Evolutionary conservation across 495 filamentous ascomycete species (phyloP), one percentile per base, ranked within the genome.

Genomic region (Aspergillus affinis): DNA sequence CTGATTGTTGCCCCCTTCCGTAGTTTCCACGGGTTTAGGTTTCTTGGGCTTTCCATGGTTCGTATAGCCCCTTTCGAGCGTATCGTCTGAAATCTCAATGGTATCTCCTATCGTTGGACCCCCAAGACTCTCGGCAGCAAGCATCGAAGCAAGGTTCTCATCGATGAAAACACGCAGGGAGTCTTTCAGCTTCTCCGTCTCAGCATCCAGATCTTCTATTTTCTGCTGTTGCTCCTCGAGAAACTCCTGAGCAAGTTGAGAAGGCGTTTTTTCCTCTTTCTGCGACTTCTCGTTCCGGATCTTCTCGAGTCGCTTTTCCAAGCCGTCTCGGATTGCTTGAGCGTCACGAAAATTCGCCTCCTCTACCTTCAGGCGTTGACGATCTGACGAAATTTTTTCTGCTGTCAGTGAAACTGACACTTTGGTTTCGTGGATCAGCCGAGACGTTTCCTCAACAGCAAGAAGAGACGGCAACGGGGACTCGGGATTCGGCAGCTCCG

Each of bases 61-160:
- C 48, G 83, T 90, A 70, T 92, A 93, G 1, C 89, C 90, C 9
- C 85, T 83, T 55, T 85, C 84, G 48, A 91, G 73, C 17, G 74
- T 80, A 8, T 75, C 76, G 55, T 85, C 80, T 23, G 86, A 81
- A 36, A 93, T 78, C 13, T 88, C 85, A 57, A 86, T 71, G 48
- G 85, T 74, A 62, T 91, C 87, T 12, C 92, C 92, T 1, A 93
- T 90, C 7, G 91, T 86, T 0, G 92, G 92, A 0, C 92, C 92
- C 6, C 92, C 92, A 10, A 91, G 79, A 65, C 91, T 89, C 75
- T 97, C 92, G 0, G 90, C 90, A 15, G 91, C 91, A 30, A 97
- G 77, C 90, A 93, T 92, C 0, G 82, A 73, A 6, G 88, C 89
- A 3, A 97, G 82, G 47, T 88, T 81, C 17, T 86, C 76, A 57